Evolutionary conservation across 148 eudicot species (phyloP), one percentile per base, ranked within the genome.

Genomic region (Diospyros kaki): DNA sequence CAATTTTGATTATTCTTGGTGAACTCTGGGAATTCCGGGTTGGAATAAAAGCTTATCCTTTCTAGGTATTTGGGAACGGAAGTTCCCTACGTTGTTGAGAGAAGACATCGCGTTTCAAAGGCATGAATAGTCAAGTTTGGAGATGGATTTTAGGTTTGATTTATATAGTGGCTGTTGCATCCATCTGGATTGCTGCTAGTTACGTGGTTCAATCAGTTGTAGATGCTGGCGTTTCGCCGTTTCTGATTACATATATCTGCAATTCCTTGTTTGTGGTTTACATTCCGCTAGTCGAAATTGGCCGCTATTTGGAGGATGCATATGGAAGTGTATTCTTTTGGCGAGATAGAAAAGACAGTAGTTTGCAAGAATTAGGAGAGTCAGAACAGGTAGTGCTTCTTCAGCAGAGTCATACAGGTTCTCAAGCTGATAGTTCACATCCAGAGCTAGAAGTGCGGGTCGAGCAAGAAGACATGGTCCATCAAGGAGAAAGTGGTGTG

Each of bases 151-250:
- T 96, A 79, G 99, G 99, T 60, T 84, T 96, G 79, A 73, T 75
- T 58, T 96, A 93, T 75, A 96, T 96, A 66, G 69, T 93, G 71
- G 84, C 87, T 66, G 99, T 96, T 9, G 99, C 99, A 40, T 58
- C 82, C 11, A 96, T 96, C 74, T 96, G 99, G 99, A 93, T 96
- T 83, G 98, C 97, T 77, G 96, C 98, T 81, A 96, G 99, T 79
- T 93, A 85, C 72, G 97, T 96, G 59, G 98, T 96, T 44, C 99
- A 96, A 71, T 88, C 97, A 46, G 98, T 93, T 66, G 99, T 96
- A 41, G 99, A 89, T 58, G 90, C 73, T 0, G 99, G 99, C 4
- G 93, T 93, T 77, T 89, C 99, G 5, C 98, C 98, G 0, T 96
- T 96, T 82, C 90, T 96, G 40, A 86, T 96, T 62, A 91, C 99